A percentile compares a stretch with the other conserved stretches of the same genome.
Evolutionary conservation across 1,139 yeast species (phyloP).

Genomic region (Taiozyma sp.): DNA sequence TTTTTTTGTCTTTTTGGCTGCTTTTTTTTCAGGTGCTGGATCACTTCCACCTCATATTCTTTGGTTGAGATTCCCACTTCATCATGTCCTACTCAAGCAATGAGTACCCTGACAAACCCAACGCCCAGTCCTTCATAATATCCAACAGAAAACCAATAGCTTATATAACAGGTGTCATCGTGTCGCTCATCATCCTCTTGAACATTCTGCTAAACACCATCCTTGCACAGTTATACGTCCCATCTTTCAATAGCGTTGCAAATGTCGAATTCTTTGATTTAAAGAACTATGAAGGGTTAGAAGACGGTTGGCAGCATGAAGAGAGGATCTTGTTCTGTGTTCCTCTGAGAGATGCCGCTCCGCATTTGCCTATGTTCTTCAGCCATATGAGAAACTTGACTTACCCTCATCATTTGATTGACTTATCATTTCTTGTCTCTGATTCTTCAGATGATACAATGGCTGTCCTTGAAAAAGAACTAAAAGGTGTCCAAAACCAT

Average conservation of each 20-base stretch:
- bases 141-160: background rate
- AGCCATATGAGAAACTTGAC: constrained; percentile 52
- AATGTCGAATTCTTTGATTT: constrained; percentile 49
- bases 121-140: background rate
- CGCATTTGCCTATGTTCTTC: constrained; percentile 62
- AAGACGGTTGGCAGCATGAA: constrained; percentile 50
- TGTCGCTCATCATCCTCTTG: constrained; percentile 3
- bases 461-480: constrained; percentile 37
- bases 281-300: constrained; percentile 41
- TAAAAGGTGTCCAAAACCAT: constrained; percentile 44
- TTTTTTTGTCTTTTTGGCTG: background rate
- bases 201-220: constrained; percentile 11
- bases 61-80: too few relatives aligned
- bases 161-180: background rate
- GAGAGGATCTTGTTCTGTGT: constrained; percentile 60
- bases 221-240: constrained; percentile 23
- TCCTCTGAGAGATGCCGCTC: constrained; percentile 69
- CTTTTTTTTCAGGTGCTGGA: background rate
- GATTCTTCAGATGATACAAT: constrained; percentile 58
- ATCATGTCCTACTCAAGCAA: background rate
- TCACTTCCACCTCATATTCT: background rate
- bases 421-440: constrained; percentile 58
- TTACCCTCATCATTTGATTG: constrained; percentile 62
- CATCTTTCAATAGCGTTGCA: constrained; percentile 29
- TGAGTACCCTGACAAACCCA: background rate